Evolutionary conservation across 805 yeast genomes (phyloP), one percentile per base, ranked within the genome.

Genomic region (Zygoascus tannicola): DNA sequence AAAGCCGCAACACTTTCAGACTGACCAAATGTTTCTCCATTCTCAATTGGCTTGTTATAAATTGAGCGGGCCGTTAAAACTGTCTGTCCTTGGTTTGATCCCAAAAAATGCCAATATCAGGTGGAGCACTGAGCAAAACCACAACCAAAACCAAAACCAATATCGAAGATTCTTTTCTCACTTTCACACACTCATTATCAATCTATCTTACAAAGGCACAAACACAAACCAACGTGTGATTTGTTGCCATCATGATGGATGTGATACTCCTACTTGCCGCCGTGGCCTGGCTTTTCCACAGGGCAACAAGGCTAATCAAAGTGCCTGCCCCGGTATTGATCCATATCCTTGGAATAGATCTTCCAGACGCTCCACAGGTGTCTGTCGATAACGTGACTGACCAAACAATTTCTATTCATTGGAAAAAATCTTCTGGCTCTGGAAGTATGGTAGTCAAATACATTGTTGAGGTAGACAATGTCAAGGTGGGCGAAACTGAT

Each of bases 281-380:
- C 32, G 47, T 58, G 30, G 41, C 57, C 33, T 62, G 66, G 65
- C 59, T 62, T 23, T 50, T 60, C 12, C 63, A 58, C 42, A 53
- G 67, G 19, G 62, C 63, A 33, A 53, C 62, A 22, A 50, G 59
- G 30, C 54, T 62, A 41, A 48, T 62, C 18, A 58, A 55, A 46
- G 58, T 61, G 36, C 64, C 67, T 2, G 58, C 60, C 19, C 57
- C 63, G 14, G 48, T 55, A 10, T 57, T 62, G 18, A 55, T 62
- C 20, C 57, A 58, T 41, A 50, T 58, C 18, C 50, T 62, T 28
- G 67, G 67, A 14, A 60, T 62, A 28, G 66, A 62, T 37, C 50
- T 63, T 5, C 67, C 67, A 1, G 56, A 59, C 4, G 44, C 63
- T 14, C 66, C 66, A 3, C 47, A 48, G 14, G 59, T 61, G 15